These are phyloP conservation scores for Hamamelis virginiana DNA, from an alignment of 164 flowering plant genomes.

Conservation along the genomic window DNA sequence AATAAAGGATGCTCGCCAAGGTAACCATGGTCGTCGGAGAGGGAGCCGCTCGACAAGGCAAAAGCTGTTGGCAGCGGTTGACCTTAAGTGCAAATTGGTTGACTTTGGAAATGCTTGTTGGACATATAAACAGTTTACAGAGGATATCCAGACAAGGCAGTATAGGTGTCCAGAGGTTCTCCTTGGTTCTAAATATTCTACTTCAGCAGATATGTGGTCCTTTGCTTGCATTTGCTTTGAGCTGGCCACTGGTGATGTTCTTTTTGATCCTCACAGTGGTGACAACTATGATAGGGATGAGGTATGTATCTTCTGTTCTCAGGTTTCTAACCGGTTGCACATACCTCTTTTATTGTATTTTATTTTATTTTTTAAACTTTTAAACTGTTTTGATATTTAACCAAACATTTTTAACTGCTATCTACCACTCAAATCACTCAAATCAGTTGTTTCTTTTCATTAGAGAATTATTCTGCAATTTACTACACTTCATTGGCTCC, in stretches of 20 bases:
- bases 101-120: conserved; percentile 98
- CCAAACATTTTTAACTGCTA: no score
- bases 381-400: no score
- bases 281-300: conserved; percentile 92
- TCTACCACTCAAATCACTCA: no score
- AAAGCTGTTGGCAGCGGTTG: conserved; percentile 61
- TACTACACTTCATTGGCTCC: no score
- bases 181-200: conserved; percentile 85
- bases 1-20: conserved; percentile 26
- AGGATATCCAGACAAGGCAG: conserved; percentile 79
- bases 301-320: conserved; percentile 35
- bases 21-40: conserved; percentile 41
- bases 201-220: conserved; percentile 91
- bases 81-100: conserved; percentile 80
- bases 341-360: no score
- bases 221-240: conserved; percentile 96
- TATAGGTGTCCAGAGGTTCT: conserved; percentile 71
- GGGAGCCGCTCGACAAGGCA: conserved; percentile 63
- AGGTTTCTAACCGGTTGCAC: background rate
- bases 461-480: no score
- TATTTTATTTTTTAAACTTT: no score
- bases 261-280: conserved; percentile 91
- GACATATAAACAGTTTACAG: conserved; percentile 86
- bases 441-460: no score
- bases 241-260: conserved; percentile 92